Conservation (phyloP, 805 yeast species). For the Debaryomyces hansenii region DNA sequence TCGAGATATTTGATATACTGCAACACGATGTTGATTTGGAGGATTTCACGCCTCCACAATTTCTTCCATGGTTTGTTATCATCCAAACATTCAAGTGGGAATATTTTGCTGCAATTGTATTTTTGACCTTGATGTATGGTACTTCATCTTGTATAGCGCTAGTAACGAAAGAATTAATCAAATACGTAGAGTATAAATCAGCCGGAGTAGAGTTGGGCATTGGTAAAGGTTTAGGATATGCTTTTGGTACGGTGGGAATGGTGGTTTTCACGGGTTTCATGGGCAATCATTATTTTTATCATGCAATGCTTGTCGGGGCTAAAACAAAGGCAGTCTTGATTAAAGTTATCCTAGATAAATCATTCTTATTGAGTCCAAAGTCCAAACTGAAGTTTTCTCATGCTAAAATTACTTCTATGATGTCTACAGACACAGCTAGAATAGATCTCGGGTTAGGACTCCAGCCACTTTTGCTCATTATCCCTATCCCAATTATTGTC, state of each 20-base stretch:
- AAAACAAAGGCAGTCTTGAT: constrained; percentile 65
- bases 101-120: constrained; percentile 6
- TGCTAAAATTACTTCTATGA: constrained; percentile 66
- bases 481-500: constrained; percentile 62
- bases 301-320: constrained; percentile 59
- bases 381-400: constrained; percentile 60
- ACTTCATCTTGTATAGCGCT: constrained; percentile 15
- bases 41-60: constrained; percentile 23
- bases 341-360: constrained; percentile 64
- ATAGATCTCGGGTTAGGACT: constrained; percentile 67
- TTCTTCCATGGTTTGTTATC: constrained; percentile 15
- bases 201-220: constrained; percentile 14
- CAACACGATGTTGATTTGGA: constrained; percentile 19
- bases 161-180: constrained; percentile 30
- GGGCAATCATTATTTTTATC: constrained; percentile 61
- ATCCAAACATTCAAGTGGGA: constrained; percentile 25
- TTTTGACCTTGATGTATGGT: constrained; percentile 1
- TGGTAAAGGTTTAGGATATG: constrained; percentile 34
- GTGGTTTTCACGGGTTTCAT: constrained; percentile 14
- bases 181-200: constrained; percentile 25
- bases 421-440: constrained; percentile 76
- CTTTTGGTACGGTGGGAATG: constrained; percentile 26
- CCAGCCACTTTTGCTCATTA: constrained; percentile 56
- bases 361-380: constrained; percentile 55
- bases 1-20: constrained; percentile 8